These are phyloP conservation scores for Saccharum hybrid DNA, from an alignment of 202 grass and related monocot genomes.

Conservation along the genomic window DNA sequence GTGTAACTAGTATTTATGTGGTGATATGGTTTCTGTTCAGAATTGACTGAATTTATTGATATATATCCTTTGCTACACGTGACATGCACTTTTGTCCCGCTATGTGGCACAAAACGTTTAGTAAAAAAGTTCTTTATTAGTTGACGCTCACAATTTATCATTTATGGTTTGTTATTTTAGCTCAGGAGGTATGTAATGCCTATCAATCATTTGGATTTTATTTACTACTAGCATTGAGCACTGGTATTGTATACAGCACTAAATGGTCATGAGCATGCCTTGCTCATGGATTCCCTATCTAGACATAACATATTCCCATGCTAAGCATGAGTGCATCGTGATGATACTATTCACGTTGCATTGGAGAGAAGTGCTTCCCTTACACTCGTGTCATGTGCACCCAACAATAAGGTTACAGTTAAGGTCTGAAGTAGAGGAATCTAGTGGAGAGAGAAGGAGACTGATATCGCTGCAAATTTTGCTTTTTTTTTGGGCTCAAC, in stretches of 20 bases:
- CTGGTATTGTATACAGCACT: background rate
- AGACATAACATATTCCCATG: background rate
- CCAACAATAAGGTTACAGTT: background rate
- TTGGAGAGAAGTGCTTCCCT: background rate
- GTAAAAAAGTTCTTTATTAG: background rate
- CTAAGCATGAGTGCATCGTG: background rate
- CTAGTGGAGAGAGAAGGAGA: background rate
- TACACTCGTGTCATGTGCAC: background rate
- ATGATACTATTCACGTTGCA: background rate
- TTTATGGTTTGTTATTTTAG: background rate
- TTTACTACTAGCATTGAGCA: background rate
- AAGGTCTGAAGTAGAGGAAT: constrained; percentile 2
- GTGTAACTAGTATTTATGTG: background rate
- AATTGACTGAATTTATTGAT: background rate
- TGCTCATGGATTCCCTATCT: background rate
- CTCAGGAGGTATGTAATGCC: background rate
- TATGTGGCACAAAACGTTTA: background rate
- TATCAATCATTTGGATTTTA: background rate
- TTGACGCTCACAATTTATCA: background rate
- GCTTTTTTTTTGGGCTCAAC: background rate
- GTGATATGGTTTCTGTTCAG: background rate
- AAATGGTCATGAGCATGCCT: background rate
- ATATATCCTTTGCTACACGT: constrained; percentile 5
- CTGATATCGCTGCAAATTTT: background rate
- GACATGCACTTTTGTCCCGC: background rate